Conservation (phyloP, 1,139 yeast species). For the Suhomyces bolitotheri region DNA sequence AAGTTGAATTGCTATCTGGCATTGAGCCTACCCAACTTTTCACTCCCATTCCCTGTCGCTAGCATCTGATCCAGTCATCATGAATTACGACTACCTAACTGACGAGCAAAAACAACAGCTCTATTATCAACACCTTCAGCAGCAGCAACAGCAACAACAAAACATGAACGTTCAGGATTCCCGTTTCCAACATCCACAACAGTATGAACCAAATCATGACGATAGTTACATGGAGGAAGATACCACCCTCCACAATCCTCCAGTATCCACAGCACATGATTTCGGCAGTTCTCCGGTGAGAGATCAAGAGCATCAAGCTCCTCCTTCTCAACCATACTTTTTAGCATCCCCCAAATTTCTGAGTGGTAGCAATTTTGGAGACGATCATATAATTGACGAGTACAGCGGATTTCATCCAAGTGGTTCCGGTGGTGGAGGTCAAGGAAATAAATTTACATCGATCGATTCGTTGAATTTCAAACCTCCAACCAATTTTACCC, state of each 20-base stretch:
- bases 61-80: constrained; percentile 10
- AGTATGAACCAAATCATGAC: constrained; percentile 17
- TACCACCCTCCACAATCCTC: constrained; percentile 23
- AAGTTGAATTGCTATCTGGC: too few relatives aligned
- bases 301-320: constrained; percentile 12
- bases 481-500: constrained; percentile 49
- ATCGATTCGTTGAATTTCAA: constrained; percentile 42
- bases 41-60: too few relatives aligned
- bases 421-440: constrained; percentile 5
- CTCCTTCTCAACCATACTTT: constrained; percentile 13
- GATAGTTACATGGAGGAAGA: constrained; percentile 49
- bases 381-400: constrained; percentile 17
- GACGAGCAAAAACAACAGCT: constrained; percentile 40
- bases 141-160: constrained; percentile 20
- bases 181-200: constrained; percentile 13
- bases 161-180: constrained; percentile 15
- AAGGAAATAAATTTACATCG: constrained; percentile 33
- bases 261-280: constrained; percentile 11
- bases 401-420: constrained; percentile 11
- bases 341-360: constrained; percentile 31
- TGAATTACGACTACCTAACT: constrained; percentile 36
- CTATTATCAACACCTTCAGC: constrained; percentile 27
- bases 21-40: too few relatives aligned
- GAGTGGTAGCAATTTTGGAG: constrained; percentile 19
- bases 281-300: constrained; percentile 10